Evolutionary conservation across 805 yeast species (phyloP), one percentile per base, ranked within the genome.

Genomic region (Zygosaccharomyces bailii): DNA sequence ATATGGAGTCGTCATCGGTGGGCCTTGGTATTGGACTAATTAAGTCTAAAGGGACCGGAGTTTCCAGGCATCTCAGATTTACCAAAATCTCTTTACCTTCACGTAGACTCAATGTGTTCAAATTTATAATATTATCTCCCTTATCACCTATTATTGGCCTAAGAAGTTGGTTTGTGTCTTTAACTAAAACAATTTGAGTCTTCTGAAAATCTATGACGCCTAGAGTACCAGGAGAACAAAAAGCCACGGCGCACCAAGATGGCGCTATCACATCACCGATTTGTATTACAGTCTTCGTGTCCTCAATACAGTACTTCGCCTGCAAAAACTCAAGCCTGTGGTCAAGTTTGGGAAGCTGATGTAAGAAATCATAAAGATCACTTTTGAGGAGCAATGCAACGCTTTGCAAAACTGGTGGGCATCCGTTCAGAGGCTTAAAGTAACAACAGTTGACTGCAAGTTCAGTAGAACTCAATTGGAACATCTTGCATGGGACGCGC

Each of bases 1-100:
- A 54, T 4, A 58, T 44, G 5, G 63, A 50, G n/a, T 57, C 59
- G 46, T 64, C 68, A 8, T 55, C 56, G 7, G 27, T 10, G 3
- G 21, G 13, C 2, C 44, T 17, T 8, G 48, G 44, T 13, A 35
- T 18, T 4, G 61, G 57, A 5, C 14, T 36, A 1, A 53, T 43
- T 18, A 54, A 21, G 2, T 51, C 54, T 3, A 18, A 24, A 1
- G 54, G 44, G 2, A 55, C 43, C 3, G 61, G 56, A 11, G 38
- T 18, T 4, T 34, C 21, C 17, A 60, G 42, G 16, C 56, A 44
- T 43, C 25, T 14, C 23, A 60, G 18, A 8, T 30, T 41, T 4
- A 52, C 30, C 0, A 20, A 18, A 2, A 18, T 16, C 8, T 34
- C n/a, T 18, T 27, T 38, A 5, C 41, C 35, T 13, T 44, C 43